These are phyloP conservation scores for Anthostomella pinea DNA, from an alignment of 2,329 filamentous ascomycete genomes.

Conservation along the genomic window DNA sequence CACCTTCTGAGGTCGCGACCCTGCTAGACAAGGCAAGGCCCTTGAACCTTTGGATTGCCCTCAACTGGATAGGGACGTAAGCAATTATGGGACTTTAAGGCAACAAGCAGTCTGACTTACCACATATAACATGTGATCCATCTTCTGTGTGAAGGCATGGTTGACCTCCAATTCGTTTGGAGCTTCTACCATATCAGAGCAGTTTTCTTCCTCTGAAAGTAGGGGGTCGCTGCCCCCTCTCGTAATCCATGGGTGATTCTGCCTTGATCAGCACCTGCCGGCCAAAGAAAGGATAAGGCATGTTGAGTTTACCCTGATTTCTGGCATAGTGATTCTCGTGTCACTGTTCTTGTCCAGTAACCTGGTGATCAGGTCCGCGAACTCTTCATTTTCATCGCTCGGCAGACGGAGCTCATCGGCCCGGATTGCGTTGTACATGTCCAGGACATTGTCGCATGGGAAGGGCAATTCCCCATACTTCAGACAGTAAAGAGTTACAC, in stretches of 20 bases:
- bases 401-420: conserved; percentile 63
- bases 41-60: conserved; percentile 89
- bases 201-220: conserved; percentile 82
- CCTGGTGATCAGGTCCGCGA: conserved; percentile 69
- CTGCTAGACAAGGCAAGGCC: conserved; percentile 56
- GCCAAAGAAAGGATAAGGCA: conserved; percentile 8
- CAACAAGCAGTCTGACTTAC: conserved; percentile 43
- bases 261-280: conserved; percentile 20
- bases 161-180: conserved; percentile 90
- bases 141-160: conserved; percentile 84
- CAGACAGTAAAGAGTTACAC: conserved; percentile 88
- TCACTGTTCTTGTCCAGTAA: conserved; percentile 82
- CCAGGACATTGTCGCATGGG: conserved; percentile 72
- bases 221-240: conserved; percentile 73
- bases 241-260: conserved; percentile 95
- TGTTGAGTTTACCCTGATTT: conserved; percentile 74
- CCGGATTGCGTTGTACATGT: conserved; percentile 87
- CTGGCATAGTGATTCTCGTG: conserved; percentile 78
- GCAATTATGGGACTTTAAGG: not conserved
- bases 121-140: conserved; percentile 81
- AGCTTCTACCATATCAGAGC: conserved; percentile 71
- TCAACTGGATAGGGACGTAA: conserved; percentile 58
- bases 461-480: conserved; percentile 89
- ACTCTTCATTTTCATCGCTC: conserved; percentile 61
- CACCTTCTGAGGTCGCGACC: conserved; percentile 27